Percentiles rank a stretch among this genome's conserved stretches.
Evolutionary conservation across 352 stramenopile species (phyloP).

Genomic region (Phytophthora fragariaefolia): DNA sequence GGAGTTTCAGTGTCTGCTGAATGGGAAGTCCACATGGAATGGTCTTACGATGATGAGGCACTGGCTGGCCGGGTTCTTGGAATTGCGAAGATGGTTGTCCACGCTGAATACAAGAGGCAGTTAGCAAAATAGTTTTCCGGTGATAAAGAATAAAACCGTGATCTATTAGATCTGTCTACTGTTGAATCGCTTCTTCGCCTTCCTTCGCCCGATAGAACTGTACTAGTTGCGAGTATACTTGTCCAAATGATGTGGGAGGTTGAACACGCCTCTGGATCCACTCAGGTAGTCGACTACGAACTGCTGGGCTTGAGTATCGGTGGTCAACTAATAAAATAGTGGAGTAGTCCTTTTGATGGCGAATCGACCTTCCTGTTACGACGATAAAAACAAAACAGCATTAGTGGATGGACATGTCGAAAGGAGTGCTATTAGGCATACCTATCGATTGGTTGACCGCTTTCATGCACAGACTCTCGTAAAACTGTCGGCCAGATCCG

Average conservation of each 20-base stretch:
- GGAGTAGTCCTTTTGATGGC: conserved; percentile 97
- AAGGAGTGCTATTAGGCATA: conserved; percentile 23
- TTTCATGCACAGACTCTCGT: conserved; percentile 99
- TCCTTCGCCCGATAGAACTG: conserved; percentile 80
- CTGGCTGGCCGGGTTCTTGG: conserved; percentile 81
- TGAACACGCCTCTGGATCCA: conserved; percentile 87
- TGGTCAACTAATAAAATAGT: conserved; percentile 96
- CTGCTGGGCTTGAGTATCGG: conserved; percentile 86
- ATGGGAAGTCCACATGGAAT: conserved; percentile 87
- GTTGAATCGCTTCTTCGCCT: conserved; percentile 1
- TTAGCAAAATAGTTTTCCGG: conserved; percentile 27
- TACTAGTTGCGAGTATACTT: conserved; percentile 75
- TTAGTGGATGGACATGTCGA: conserved; percentile 7
- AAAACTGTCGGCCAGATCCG: conserved; percentile 91
- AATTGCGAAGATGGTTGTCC: conserved; percentile 84
- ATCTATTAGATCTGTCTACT: conserved; percentile 26
- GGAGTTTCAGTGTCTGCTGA: conserved; percentile 69
- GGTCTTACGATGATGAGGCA: conserved; percentile 86
- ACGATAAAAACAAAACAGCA: conserved; percentile 1
- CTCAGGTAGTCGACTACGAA: conserved; percentile 72
- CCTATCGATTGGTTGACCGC: conserved; percentile 99
- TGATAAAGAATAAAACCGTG: conserved; percentile 17
- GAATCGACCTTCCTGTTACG: conserved; percentile 92
- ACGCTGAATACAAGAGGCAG: conserved; percentile 65
- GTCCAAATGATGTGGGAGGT: conserved; percentile 65